Base-by-base conservation (phyloP, 1,284 basidiomycete genomes). In the Volvariella volvacea region DNA sequence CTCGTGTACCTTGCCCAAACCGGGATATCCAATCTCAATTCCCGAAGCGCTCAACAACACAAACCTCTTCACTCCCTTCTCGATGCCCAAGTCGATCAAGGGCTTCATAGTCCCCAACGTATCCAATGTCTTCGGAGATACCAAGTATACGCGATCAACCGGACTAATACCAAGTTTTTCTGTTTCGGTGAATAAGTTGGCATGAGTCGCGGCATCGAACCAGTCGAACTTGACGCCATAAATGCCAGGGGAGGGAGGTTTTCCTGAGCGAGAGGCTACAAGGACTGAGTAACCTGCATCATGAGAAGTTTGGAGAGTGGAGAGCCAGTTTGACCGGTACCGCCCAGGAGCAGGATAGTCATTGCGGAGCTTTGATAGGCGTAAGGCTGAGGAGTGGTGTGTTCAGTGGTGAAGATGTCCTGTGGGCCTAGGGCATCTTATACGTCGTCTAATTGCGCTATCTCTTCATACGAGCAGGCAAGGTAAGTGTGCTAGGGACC, bases 31-130 rank as follows among this genome's bases (percentile, higher is more conserved):
- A 14, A 22, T 22, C 22, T 41, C 25, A 19, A 16, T 12, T 19
- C 3, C 19, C 19, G 42, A 33, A 12, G 25, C 42, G 42, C 20
- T 43, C 34, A 43, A 19, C 31, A 41, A n/a, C 2, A 41, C 39
- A 30, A 41, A 41, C 4, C 30, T 22, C 20, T 43, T 37, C 17
- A 43, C 42, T 4, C 42, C 32, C 10, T 43, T 19, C 19, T 20
- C 28, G 8, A 58, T 49, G 6, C 59, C 58, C n/a, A 60, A 45
- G 30, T 65, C 62, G 31, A 67, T 55, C 51, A 65, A 65, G 4
- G 53, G 46, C 21, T 58, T 57, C 41, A 61, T 50, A 8, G 49
- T 22, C 2, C 47, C 31, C 1, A 59, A 41, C 32, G 49, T 44
- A 28, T 62, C 55, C 19, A 48, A 30, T n/a, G 52, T 32, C 9